Conservation (phyloP, 768 basidiomycete genomes). For the Basidioascus undulatus region DNA sequence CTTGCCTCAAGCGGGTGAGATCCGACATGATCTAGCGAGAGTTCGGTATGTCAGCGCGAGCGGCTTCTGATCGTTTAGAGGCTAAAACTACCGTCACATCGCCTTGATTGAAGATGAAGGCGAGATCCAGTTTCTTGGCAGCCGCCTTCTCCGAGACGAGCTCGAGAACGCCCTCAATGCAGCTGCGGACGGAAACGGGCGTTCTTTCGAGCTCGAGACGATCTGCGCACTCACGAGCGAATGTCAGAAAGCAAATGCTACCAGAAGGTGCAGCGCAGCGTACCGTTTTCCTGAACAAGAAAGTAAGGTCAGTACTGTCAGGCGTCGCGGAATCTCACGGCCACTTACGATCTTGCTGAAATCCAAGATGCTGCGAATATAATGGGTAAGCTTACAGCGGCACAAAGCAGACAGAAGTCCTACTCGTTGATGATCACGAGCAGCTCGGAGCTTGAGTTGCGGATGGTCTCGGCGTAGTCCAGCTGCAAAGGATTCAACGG, state of each 20-base stretch:
- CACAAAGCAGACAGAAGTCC: neutral
- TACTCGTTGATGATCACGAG: slow-evolving; percentile 8
- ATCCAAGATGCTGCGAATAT: slow-evolving; percentile 7
- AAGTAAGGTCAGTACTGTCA: too few species aligned
- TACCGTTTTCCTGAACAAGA: too few species aligned
- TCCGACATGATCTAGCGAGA: slow-evolving; percentile 4
- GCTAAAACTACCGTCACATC: slow-evolving; percentile 2
- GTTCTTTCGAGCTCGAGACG: slow-evolving; percentile 6
- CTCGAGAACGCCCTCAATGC: slow-evolving; percentile 7
- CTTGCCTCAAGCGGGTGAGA: slow-evolving; percentile 5
- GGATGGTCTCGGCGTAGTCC: slow-evolving; percentile 11
- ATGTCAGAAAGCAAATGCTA: too few species aligned
- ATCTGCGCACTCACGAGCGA: too few species aligned
- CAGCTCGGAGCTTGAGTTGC: slow-evolving; percentile 8
- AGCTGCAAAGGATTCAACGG: slow-evolving; percentile 6
- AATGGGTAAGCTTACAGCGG: too few species aligned
- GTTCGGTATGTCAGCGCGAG: too few species aligned
- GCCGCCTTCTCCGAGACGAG: slow-evolving; percentile 9
- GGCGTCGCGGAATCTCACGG: too few species aligned
- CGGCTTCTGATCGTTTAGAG: too few species aligned
- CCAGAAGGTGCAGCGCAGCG: too few species aligned
- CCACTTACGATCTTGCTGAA: slow-evolving; percentile 8
- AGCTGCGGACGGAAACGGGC: slow-evolving; percentile 2
- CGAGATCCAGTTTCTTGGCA: slow-evolving; percentile 7
- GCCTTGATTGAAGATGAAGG: slow-evolving; percentile 7